Evolutionary conservation across 108 stramenopile species (phyloP).

Genomic region (Nitzschia sp.): DNA sequence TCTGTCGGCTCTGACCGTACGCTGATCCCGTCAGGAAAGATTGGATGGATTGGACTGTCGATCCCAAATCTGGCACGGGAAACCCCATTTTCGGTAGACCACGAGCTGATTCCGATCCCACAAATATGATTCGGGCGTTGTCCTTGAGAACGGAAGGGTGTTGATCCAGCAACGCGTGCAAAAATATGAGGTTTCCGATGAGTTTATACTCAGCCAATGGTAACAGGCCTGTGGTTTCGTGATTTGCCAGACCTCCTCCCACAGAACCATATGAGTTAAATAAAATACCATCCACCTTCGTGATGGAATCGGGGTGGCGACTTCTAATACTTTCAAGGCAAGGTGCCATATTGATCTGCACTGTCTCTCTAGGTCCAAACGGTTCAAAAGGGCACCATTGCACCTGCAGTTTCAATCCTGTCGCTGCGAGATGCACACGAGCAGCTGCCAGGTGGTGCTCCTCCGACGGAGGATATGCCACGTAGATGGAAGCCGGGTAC

Average conservation of each 20-base stretch:
- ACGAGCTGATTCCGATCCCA: constrained; percentile 27
- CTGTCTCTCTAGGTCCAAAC: not conserved
- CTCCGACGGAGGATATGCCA: constrained; percentile 3
- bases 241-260: not conserved
- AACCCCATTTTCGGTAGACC: constrained; percentile 25
- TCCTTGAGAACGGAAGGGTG: not conserved
- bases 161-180: not conserved
- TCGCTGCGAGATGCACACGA: not conserved
- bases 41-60: not conserved
- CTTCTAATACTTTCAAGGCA: not conserved
- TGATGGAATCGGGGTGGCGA: not conserved
- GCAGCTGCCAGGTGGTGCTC: not conserved
- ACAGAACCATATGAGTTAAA: not conserved
- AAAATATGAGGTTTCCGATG: not conserved
- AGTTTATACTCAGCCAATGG: not conserved
- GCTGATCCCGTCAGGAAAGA: not conserved
- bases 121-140: constrained; percentile 1
- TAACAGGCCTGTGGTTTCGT: not conserved
- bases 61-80: constrained; percentile 7
- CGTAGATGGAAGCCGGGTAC: not conserved
- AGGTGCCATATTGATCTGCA: not conserved
- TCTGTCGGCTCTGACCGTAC: not conserved
- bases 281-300: not conserved
- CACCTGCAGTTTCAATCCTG: not conserved
- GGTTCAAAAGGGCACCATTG: not conserved